Base-by-base conservation (phyloP, 1,139 yeast genomes). In the Geotrichum europaeum region DNA sequence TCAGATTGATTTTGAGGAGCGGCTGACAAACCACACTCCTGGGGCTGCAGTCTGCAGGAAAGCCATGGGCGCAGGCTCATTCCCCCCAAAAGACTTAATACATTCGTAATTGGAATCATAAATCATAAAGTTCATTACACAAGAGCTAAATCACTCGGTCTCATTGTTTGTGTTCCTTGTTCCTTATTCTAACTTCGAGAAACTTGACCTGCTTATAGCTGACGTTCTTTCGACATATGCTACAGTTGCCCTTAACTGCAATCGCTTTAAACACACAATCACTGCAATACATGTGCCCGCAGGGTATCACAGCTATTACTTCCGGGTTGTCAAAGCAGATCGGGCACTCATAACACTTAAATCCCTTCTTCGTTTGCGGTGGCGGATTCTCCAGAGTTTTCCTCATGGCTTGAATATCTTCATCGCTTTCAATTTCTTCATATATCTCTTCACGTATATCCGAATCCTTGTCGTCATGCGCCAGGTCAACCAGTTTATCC, bases 231-330 rank as follows among this genome's bases (percentile, higher is more conserved):
- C 77, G 69, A 64, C 78, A 75, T 28, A 75, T 66, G 49, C 74
- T 67, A 68, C 78, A 75, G 55, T 67, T 70, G 13, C 77, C 77
- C 1, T 70, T 62, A 13, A 72, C 68, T 18, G 72, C 66, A 25
- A 75, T 67, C 5, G 77, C 76, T 49, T 69, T 65, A 47, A 72
- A 72, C 1, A 73, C 69, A 59, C 77, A 74, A 49, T 73, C 74
- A 53, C 67, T 65, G 64, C 77, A 74, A 63, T 75, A 74, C 53
- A 71, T 57, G 61, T 74, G 77, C 22, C 77, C 77, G 63, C 77
- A 74, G 13, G 71, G 71, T 1, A 75, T 72, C 6, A 71, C 75
- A 7, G 72, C 73, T 5, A 71, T 62, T n/a, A 59, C 65, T 13
- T 73, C 72, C 1, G 77, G 76, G 18, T 64, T 56, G 18, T 72